phyloP scores from a whole-genome alignment of 2,329 filamentous ascomycete genomes.

The Trichoderma brevicompactum region DNA sequence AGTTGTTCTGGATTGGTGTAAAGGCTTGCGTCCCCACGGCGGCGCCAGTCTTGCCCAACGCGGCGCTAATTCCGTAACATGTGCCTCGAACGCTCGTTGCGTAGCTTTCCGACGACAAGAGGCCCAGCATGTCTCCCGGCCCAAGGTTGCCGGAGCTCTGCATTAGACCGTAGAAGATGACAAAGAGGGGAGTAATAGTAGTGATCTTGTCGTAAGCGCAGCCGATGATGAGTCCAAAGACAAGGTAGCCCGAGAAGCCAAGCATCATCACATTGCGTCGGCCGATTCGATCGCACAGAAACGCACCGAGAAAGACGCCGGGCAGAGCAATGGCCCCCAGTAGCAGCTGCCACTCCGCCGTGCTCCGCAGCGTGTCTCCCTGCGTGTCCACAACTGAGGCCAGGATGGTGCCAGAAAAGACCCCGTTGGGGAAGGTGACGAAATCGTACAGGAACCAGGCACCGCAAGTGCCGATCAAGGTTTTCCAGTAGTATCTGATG shows the following conservation, averaged over 20 bases:
- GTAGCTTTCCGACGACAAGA: slow-evolving; percentile 56
- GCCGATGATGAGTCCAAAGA: slow-evolving; percentile 58
- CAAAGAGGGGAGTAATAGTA: slow-evolving; percentile 54
- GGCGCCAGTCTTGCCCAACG: slow-evolving; percentile 56
- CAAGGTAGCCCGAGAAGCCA: slow-evolving; percentile 54
- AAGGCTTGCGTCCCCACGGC: slow-evolving; percentile 57
- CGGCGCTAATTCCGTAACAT: slow-evolving; percentile 56
- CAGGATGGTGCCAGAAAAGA: slow-evolving; percentile 52
- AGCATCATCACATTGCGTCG: slow-evolving; percentile 56
- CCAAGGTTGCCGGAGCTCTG: slow-evolving; percentile 55
- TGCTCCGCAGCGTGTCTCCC: slow-evolving; percentile 44
- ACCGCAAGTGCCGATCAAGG: slow-evolving; percentile 56
- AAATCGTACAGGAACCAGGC: slow-evolving; percentile 61
- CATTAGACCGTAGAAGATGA: slow-evolving; percentile 58
- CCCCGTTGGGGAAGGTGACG: slow-evolving; percentile 53
- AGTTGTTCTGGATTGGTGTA: slow-evolving; percentile 49
- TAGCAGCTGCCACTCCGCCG: slow-evolving; percentile 55
- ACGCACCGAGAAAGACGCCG: slow-evolving; percentile 55
- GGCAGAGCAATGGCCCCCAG: slow-evolving; percentile 51
- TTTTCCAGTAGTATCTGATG: slow-evolving; percentile 58
- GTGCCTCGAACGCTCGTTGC: slow-evolving; percentile 57
- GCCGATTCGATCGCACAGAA: slow-evolving; percentile 52
- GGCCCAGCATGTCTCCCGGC: slow-evolving; percentile 55
- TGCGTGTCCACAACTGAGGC: slow-evolving; percentile 43
- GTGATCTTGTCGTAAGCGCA: slow-evolving; percentile 52